These are phyloP conservation scores for Warburgia ugandensis DNA, from an alignment of 164 flowering plant species.

Conservation along the genomic window DNA sequence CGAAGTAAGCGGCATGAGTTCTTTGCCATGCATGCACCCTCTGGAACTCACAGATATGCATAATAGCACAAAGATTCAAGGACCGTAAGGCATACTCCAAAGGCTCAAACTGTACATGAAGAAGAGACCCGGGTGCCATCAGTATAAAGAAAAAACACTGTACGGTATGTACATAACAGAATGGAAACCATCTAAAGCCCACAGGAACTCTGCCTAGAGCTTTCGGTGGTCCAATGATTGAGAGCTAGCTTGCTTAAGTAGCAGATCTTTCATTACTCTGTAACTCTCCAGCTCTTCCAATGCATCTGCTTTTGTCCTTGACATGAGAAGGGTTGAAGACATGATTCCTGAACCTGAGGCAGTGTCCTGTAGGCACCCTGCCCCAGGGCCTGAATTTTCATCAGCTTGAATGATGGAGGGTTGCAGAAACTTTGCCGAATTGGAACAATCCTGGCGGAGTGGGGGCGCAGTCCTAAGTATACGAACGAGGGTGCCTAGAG, in stretches of 20 bases:
- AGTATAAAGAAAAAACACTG: too few species aligned
- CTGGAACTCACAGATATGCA: too few species aligned
- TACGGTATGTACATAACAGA: too few species aligned
- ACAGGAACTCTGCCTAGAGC: too few species aligned
- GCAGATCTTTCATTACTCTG: conserved; percentile 44
- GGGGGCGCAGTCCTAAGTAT: conserved; percentile 75
- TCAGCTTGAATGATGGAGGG: conserved; percentile 18
- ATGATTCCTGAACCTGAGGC: conserved; percentile 15
- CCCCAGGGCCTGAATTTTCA: conserved; percentile 11
- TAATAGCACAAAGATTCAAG: too few species aligned
- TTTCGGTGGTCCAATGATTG: conserved; percentile 10
- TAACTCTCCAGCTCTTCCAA: conserved; percentile 66
- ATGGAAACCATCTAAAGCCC: too few species aligned
- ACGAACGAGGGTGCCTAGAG: conserved; percentile 64
- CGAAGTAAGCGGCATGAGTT: too few species aligned
- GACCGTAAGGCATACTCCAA: too few species aligned
- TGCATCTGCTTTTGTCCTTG: conserved; percentile 74
- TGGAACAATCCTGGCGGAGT: conserved; percentile 45
- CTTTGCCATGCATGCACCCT: too few species aligned
- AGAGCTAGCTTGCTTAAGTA: conserved; percentile 40
- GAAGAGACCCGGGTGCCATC: too few species aligned
- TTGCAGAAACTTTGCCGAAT: conserved; percentile 18
- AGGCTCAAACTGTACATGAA: too few species aligned
- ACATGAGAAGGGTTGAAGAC: conserved; percentile 28
- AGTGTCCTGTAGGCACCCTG: conserved; percentile 12